Base-by-base conservation (phyloP, 129 eudicot species). In the Lonicera japonica region DNA sequence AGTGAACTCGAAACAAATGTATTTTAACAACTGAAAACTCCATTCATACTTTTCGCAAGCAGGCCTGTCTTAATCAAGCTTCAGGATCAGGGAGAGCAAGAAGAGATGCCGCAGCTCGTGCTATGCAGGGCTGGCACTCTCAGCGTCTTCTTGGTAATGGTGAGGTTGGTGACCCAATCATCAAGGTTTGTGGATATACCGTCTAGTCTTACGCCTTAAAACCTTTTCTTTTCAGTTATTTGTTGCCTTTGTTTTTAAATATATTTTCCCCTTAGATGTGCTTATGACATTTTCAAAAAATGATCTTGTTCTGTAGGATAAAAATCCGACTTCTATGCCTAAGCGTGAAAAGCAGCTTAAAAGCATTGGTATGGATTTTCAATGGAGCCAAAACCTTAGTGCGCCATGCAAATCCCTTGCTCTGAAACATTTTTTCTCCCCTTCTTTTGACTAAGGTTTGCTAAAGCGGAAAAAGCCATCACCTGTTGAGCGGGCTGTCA, bases 61-160 rank as follows among this genome's bases (percentile, higher is more conserved):
- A 80, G 94, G 76, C 63, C 36, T 82, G 81, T 64, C 63, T 70
- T 62, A 71, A 43, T 79, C 91, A 83, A 70, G 77, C 90, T 16
- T 72, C 94, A 65, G 97, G 94, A 72, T 73, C 95, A 29, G 94
- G 94, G 58, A 83, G 97, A 79, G 97, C 90, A 68, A 80, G 97
- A 61, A 75, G 97, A 70, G 95, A 90, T 75, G 92, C 97, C 61
- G 97, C 97, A 52, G 87, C 97, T 75, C 94, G 97, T 67, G 95
- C 95, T 65, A 90, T 90, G 97, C 97, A 86, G 77, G 97, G 97
- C 48, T 90, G 97, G 97, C 94, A 90, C 70, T 79, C 97, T 60
- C 89, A 86, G 66, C 97, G 95, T 56, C 83, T 82, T 67, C 86
- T 78, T 67, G 83, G 89, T 52, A 86, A 83, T 77, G 97, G 95